Evolutionary conservation across 78 protist genomes (phyloP), one percentile per base, ranked within the genome.

Genomic region (Guillardia theta): DNA sequence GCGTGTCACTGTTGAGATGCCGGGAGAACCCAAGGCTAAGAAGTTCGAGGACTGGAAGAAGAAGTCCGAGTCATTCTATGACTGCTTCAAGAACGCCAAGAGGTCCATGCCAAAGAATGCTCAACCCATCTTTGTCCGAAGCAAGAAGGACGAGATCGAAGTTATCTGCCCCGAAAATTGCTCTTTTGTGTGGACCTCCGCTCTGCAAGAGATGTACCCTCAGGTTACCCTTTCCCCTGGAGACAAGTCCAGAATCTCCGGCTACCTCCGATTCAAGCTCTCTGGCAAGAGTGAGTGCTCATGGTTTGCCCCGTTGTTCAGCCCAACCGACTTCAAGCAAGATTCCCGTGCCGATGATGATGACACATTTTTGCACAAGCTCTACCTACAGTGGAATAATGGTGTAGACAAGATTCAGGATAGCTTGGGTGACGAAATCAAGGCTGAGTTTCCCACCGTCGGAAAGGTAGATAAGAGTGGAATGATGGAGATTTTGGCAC

Each of bases 111-210:
- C 90, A 45, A 78, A 78, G 48, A 48, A 48, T 50, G 1, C 48
- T 18, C 1, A 4, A 27, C 10, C 39, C 43, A 78, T 78, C 48
- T 2, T 78, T 30, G 50, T 78, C 24, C 50, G 53, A 18, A 4
- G 53, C 48, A 78, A 78, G 90, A 78, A 78, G 90, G 90, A 78
- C 45, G 90, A 78, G 90, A 19, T 78, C 33, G 90, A 78, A 10
- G 45, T 37, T 9, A 78, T 78, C 50, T 6, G 19, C 24, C 90
- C 90, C 1, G 50, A 78, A 48, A 19, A 43, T 46, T 78, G 90
- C 48, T 18, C 18, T 18, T 78, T 78, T 30, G 24, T 30, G 24
- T 78, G 90, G 90, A 78, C 90, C 48, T 44, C 39, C 53, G 90
- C 39, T 15, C 48, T 78, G 18, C 30, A 36, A 12, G 90, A 78